Evolutionary conservation across 331 rosid species (phyloP).

Genomic region (Stylosanthes scabra): DNA sequence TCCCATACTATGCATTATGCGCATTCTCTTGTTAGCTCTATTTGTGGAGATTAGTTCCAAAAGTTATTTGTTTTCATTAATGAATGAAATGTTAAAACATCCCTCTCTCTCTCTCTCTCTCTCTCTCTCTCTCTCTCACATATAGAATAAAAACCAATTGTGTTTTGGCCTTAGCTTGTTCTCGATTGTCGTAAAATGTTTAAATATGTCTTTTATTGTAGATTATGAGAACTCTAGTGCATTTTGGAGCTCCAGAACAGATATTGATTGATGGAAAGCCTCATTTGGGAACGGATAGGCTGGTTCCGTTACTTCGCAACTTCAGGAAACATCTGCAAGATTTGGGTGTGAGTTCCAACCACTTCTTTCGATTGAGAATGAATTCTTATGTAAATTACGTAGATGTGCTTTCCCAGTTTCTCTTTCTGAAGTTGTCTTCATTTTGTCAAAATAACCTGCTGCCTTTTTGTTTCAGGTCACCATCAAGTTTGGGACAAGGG

Average conservation of each 20-base stretch:
- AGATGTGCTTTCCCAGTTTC: not conserved
- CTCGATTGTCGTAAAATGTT: not conserved
- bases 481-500: slow-evolving; percentile 90
- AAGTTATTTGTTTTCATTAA: too few species aligned
- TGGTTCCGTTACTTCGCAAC: slow-evolving; percentile 94
- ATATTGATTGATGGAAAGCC: slow-evolving; percentile 92
- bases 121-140: too few species aligned
- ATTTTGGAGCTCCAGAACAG: slow-evolving; percentile 87
- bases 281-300: slow-evolving; percentile 94
- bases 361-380: slow-evolving; percentile 34
- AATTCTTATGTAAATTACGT: slow-evolving; percentile 4
- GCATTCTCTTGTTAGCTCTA: too few species aligned
- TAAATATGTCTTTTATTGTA: slow-evolving; percentile 32
- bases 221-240: slow-evolving; percentile 95
- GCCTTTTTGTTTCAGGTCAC: slow-evolving; percentile 62
- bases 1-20: slow-evolving; percentile 25
- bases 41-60: too few species aligned
- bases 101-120: too few species aligned
- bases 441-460: slow-evolving; percentile 26
- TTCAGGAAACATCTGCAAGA: slow-evolving; percentile 80
- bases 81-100: too few species aligned
- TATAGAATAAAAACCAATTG: too few species aligned
- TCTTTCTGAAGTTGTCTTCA: slow-evolving; percentile 34
- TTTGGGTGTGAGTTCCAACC: slow-evolving; percentile 83
- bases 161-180: not conserved